phyloP scores from a whole-genome alignment of 805 yeast species.

The Ogataea polymorpha region DNA sequence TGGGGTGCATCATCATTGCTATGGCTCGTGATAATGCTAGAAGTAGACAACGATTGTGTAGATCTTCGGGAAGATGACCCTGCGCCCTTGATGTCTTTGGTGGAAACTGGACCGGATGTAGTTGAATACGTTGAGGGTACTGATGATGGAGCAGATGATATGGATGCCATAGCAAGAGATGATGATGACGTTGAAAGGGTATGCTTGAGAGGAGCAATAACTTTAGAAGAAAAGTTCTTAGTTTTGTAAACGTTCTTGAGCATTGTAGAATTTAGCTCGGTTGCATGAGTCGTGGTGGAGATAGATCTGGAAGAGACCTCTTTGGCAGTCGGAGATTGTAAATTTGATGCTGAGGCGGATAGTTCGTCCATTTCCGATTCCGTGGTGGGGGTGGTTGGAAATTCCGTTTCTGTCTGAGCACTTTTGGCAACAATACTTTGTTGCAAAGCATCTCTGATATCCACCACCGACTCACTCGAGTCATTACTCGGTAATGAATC shows the following conservation, averaged over 20 bases:
- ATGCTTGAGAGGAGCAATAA: slow-evolving; percentile 20
- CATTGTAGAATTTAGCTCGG: slow-evolving; percentile 8
- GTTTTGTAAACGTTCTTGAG: slow-evolving; percentile 9
- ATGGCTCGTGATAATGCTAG: neutral
- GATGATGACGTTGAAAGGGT: slow-evolving; percentile 12
- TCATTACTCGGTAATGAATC: slow-evolving; percentile 15
- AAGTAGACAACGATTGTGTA: neutral
- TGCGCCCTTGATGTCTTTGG: neutral
- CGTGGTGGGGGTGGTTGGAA: slow-evolving; percentile 9
- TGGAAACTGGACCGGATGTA: neutral
- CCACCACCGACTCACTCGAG: slow-evolving; percentile 20
- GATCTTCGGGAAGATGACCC: neutral
- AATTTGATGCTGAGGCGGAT: neutral
- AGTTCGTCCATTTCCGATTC: slow-evolving; percentile 9
- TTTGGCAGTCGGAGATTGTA: neutral
- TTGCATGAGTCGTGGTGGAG: neutral
- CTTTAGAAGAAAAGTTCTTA: slow-evolving; percentile 18
- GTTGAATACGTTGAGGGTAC: neutral
- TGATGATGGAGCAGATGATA: slow-evolving; percentile 2
- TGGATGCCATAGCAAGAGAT: slow-evolving; percentile 5
- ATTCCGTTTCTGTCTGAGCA: neutral
- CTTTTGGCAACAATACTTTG: slow-evolving; percentile 9
- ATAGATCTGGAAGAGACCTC: slow-evolving; percentile 1
- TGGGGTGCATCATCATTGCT: slow-evolving; percentile 3
- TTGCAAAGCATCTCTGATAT: slow-evolving; percentile 25